These are phyloP conservation scores for Aspergillus aculeatinus DNA, from an alignment of 2,329 filamentous ascomycete genomes.

Conservation along the genomic window DNA sequence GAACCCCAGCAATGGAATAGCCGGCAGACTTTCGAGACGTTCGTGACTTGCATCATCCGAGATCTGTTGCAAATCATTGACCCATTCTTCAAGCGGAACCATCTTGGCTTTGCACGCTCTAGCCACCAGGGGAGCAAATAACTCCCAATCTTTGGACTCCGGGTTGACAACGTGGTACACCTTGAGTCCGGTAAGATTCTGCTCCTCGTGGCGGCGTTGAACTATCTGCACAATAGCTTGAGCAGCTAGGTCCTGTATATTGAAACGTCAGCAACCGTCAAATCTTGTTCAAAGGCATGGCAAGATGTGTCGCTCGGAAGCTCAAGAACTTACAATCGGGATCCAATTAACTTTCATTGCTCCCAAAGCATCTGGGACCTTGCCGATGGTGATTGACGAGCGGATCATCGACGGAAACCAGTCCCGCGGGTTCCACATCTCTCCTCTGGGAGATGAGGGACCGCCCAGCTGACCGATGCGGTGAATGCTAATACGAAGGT, in stretches of 20 bases:
- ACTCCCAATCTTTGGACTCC: not conserved
- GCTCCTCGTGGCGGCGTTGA: not conserved
- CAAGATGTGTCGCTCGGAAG: no score
- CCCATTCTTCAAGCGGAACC: not conserved
- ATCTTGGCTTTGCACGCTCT: not conserved
- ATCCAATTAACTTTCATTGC: slow-evolving; percentile 7
- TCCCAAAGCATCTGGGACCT: slow-evolving; percentile 3
- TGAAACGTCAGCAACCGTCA: not conserved
- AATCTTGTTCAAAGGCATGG: not conserved
- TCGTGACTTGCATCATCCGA: not conserved
- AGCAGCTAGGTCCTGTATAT: not conserved
- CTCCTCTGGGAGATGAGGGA: not conserved
- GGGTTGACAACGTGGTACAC: slow-evolving; percentile 6
- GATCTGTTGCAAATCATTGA: not conserved
- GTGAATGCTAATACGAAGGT: not conserved
- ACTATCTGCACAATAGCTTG: not conserved
- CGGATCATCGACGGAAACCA: slow-evolving; percentile 7
- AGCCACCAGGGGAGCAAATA: not conserved
- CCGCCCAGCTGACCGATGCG: slow-evolving; percentile 10
- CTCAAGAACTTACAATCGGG: not conserved
- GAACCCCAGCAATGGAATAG: not conserved
- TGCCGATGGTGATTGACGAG: not conserved
- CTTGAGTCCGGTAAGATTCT: not conserved
- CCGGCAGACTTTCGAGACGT: not conserved
- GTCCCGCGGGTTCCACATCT: slow-evolving; percentile 7